Evolutionary conservation across 495 filamentous ascomycete genomes (phyloP).

Genomic region (Apodospora peruviana): DNA sequence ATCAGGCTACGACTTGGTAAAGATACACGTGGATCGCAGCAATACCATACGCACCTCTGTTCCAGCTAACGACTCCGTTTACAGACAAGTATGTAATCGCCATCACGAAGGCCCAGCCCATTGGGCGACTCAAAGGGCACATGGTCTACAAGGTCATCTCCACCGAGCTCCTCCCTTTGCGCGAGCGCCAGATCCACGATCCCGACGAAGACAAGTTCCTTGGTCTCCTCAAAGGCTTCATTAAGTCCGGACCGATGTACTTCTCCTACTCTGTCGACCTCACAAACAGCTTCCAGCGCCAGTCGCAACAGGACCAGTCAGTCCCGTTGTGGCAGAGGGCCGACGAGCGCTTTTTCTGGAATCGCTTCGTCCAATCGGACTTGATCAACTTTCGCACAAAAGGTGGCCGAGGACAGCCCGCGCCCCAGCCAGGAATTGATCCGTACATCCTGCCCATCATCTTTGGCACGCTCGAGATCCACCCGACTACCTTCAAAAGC

Average conservation of each 20-base stretch:
- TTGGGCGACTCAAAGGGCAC: constrained; percentile 86
- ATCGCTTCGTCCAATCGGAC: constrained; percentile 84
- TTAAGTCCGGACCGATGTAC: constrained; percentile 87
- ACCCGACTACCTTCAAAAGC: constrained; percentile 70
- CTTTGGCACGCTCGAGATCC: constrained; percentile 89
- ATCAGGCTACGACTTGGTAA: constrained; percentile 85
- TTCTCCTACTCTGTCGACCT: constrained; percentile 95
- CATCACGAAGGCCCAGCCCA: constrained; percentile 88
- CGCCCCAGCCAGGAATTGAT: constrained; percentile 70
- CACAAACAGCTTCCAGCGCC: constrained; percentile 91
- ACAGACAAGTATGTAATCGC: constrained; percentile 94
- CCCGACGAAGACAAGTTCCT: constrained; percentile 90
- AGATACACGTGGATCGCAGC: too few relatives aligned
- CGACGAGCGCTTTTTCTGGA: constrained; percentile 99
- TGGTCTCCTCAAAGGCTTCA: constrained; percentile 64
- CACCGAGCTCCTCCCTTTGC: constrained; percentile 90
- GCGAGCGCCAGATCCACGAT: constrained; percentile 86
- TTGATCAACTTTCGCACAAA: constrained; percentile 74
- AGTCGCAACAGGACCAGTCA: constrained; percentile 62
- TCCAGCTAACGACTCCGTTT: not conserved
- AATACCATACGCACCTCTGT: too few relatives aligned
- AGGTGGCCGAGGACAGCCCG: constrained; percentile 49
- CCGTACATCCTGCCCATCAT: constrained; percentile 93
- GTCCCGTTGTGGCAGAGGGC: constrained; percentile 84
- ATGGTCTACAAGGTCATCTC: constrained; percentile 87